These are phyloP conservation scores for Schizophyllum commune DNA, from an alignment of 1,284 basidiomycete genomes.

Conservation along the genomic window DNA sequence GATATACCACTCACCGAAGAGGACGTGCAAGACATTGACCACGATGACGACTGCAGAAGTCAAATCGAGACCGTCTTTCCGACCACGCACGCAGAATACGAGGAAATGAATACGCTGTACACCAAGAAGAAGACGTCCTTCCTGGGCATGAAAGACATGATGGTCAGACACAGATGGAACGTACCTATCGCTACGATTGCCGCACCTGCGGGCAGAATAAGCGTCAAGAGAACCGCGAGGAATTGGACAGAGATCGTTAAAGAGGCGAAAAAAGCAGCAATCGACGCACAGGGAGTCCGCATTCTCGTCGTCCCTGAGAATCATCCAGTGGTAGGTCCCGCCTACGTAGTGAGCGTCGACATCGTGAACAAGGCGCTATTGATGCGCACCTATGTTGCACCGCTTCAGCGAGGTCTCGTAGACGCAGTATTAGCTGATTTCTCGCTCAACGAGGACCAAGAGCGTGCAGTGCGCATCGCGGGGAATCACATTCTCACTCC, in stretches of 20 bases:
- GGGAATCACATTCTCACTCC: conserved; percentile 19
- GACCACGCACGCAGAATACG: no score
- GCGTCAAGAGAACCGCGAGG: no score
- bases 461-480: conserved; percentile 25
- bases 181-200: no score
- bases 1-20: no score
- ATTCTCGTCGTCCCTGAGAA: not conserved
- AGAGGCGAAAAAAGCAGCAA: no score
- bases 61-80: no score
- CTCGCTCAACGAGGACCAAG: conserved; percentile 23
- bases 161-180: not conserved
- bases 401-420: not conserved
- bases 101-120: not conserved
- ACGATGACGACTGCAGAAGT: no score
- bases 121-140: not conserved
- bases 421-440: not conserved
- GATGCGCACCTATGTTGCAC: not conserved
- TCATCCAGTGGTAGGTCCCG: not conserved
- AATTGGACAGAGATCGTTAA: no score
- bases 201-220: no score
- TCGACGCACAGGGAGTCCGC: no score
- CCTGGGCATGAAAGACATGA: not conserved
- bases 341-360: not conserved
- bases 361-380: not conserved
- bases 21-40: no score